Evolutionary conservation across 2,329 filamentous ascomycete genomes (phyloP), one percentile per base, ranked within the genome.

Genomic region (Fusarium sp.): DNA sequence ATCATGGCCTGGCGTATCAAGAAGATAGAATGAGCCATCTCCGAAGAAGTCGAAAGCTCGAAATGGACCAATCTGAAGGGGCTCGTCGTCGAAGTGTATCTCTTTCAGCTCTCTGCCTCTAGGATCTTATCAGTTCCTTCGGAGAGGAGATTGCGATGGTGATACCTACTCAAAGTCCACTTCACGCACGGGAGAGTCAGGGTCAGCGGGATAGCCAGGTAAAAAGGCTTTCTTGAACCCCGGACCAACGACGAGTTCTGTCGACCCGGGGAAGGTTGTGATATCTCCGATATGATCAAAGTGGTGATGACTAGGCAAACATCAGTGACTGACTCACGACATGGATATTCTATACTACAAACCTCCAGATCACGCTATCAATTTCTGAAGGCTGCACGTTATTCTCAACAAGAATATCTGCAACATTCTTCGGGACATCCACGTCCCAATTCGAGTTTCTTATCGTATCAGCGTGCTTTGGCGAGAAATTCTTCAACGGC

Each of bases 331-430:
- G 7, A 2, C 5, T 28, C 6, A 8, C 7, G 7, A 6, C 4
- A 6, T 10, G 5, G 5, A 28, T 7, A 4, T 4, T 12, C 13
- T 3, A 10, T 32, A 16, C 11, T 2, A 30, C 38, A 4, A 16
- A 67, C 72, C 72, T 74, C 72, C 72, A 74, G 15, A 74, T 70
- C 4, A 74, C 67, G 6, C 64, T 65, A 3, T 70, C 44, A 3
- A 74, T 60, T 3, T 71, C 58, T 0, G 33, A 35, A 9, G 46
- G 49, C 4, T 61, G 32, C 4, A 73, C 5, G 0, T 33, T 19
- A 3, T 68, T 72, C 10, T 60, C 59, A 3, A 2, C 28, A 0
- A 74, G 59, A 30, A 75, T 67, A 7, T 71, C 59, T 1, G 64
- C 60, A 16, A 74, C 68, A 23, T 74, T 71, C 10, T 54, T 62